Evolutionary conservation across 2,329 filamentous ascomycete genomes (phyloP).

Genomic region (Hortaea sp.): DNA sequence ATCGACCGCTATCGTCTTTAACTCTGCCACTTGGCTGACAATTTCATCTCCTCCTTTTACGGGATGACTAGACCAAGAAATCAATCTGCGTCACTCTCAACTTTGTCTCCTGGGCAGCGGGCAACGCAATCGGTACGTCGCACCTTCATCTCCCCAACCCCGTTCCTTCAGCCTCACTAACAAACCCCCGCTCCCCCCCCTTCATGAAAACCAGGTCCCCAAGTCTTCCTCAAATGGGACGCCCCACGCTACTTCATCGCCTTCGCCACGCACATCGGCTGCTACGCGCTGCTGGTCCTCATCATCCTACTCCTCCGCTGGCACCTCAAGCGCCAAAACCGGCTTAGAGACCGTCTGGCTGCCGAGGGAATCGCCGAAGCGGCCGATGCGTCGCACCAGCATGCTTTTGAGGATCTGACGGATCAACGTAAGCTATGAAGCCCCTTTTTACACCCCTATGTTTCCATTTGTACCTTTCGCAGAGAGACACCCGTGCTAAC

Average conservation of each 20-base stretch:
- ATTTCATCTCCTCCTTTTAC: too few species aligned
- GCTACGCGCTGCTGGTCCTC: slow-evolving; percentile 46
- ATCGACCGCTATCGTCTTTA: too few species aligned
- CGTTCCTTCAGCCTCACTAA: too few species aligned
- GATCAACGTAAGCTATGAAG: slow-evolving; percentile 15
- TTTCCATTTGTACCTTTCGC: too few species aligned
- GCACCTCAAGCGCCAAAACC: slow-evolving; percentile 33
- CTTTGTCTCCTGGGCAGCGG: slow-evolving; percentile 59
- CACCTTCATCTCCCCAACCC: neutral
- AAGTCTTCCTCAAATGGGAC: slow-evolving; percentile 53
- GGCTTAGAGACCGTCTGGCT: slow-evolving; percentile 25
- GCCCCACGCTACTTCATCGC: slow-evolving; percentile 59
- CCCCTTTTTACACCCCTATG: too few species aligned
- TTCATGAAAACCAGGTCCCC: slow-evolving; percentile 30
- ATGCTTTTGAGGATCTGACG: slow-evolving; percentile 24
- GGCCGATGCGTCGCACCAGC: slow-evolving; percentile 18
- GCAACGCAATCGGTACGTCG: slow-evolving; percentile 50
- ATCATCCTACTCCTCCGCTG: slow-evolving; percentile 33
- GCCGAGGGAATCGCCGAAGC: slow-evolving; percentile 15
- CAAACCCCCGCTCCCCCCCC: slow-evolving; percentile 28
- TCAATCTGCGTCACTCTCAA: slow-evolving; percentile 57
- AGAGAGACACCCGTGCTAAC: too few species aligned
- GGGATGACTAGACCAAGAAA: slow-evolving; percentile 19
- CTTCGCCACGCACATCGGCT: slow-evolving; percentile 59
- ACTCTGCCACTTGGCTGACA: too few species aligned